A percentile compares a stretch with the other conserved stretches of the same genome.
Evolutionary conservation across 495 filamentous ascomycete species (phyloP).

Genomic region (Talaromyces adpressus): DNA sequence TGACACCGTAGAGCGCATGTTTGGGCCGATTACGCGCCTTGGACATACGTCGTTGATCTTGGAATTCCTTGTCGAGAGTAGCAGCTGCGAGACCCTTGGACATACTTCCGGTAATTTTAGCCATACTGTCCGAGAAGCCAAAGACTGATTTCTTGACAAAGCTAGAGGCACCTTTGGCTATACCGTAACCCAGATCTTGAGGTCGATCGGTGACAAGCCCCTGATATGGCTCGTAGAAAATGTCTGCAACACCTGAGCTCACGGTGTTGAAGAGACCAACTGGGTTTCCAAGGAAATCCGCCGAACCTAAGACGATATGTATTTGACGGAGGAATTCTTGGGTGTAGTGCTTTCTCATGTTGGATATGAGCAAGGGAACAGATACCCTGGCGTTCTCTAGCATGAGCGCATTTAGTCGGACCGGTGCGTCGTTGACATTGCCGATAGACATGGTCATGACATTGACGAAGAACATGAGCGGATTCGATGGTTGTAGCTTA

Average conservation of each 20-base stretch:
- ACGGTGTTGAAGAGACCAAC: slow-evolving; percentile 98
- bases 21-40: slow-evolving; percentile 90
- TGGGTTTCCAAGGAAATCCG: slow-evolving; percentile 97
- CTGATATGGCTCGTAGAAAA: slow-evolving; percentile 99
- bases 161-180: slow-evolving; percentile 92
- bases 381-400: slow-evolving; percentile 94
- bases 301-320: slow-evolving; percentile 92
- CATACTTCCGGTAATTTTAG: slow-evolving; percentile 93
- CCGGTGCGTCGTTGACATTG: slow-evolving; percentile 94
- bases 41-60: slow-evolving; percentile 90
- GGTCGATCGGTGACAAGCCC: slow-evolving; percentile 80
- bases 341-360: slow-evolving; percentile 87
- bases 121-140: slow-evolving; percentile 90
- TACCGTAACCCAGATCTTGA: slow-evolving; percentile 87
- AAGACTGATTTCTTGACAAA: slow-evolving; percentile 99
- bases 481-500: slow-evolving; percentile 76
- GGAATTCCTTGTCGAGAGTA: slow-evolving; percentile 96
- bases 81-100: slow-evolving; percentile 93
- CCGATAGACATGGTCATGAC: slow-evolving; percentile 98
- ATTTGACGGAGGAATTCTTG: slow-evolving; percentile 93
- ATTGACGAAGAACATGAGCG: slow-evolving; percentile 96
- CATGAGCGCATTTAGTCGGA: slow-evolving; percentile 87
- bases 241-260: slow-evolving; percentile 91
- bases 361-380: slow-evolving; percentile 70
- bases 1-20: slow-evolving; percentile 93